These are phyloP conservation scores for Globisporangium yorkense DNA, from an alignment of 352 stramenopile species.

Conservation along the genomic window DNA sequence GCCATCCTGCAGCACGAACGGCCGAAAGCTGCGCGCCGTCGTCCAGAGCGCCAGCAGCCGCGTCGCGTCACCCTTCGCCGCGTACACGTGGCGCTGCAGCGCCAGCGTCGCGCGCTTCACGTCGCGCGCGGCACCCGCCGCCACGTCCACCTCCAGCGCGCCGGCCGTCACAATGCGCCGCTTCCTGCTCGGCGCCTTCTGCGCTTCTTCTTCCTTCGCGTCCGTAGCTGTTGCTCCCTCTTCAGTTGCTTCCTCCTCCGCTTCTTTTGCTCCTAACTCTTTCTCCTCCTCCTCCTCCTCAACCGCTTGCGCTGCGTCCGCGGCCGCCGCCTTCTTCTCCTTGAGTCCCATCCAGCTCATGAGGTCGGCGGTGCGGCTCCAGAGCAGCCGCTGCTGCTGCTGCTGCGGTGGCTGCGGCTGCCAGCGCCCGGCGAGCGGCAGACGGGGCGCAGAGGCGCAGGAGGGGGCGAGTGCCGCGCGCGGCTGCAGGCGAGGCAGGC, in stretches of 20 bases:
- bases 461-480: neutral
- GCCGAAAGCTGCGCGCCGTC: slow-evolving; percentile 18
- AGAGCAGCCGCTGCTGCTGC: slow-evolving; percentile 25
- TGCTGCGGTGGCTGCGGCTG: neutral
- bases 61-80: slow-evolving; percentile 1
- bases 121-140: slow-evolving; percentile 5
- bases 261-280: neutral
- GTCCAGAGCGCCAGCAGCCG: slow-evolving; percentile 26
- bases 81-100: slow-evolving; percentile 23
- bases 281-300: neutral
- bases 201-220: neutral
- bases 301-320: neutral
- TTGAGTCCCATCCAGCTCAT: slow-evolving; percentile 32
- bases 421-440: neutral
- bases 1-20: slow-evolving; percentile 20
- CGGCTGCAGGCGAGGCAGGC: neutral
- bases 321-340: neutral
- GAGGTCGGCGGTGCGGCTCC: slow-evolving; percentile 25
- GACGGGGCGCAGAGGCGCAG: neutral
- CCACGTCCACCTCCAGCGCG: slow-evolving; percentile 4
- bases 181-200: neutral
- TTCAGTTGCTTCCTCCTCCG: neutral
- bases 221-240: neutral
- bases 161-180: slow-evolving; percentile 7
- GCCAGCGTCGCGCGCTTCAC: slow-evolving; percentile 12